Conservation (phyloP, 2,329 filamentous ascomycete species). For the Cercospora canescens region DNA sequence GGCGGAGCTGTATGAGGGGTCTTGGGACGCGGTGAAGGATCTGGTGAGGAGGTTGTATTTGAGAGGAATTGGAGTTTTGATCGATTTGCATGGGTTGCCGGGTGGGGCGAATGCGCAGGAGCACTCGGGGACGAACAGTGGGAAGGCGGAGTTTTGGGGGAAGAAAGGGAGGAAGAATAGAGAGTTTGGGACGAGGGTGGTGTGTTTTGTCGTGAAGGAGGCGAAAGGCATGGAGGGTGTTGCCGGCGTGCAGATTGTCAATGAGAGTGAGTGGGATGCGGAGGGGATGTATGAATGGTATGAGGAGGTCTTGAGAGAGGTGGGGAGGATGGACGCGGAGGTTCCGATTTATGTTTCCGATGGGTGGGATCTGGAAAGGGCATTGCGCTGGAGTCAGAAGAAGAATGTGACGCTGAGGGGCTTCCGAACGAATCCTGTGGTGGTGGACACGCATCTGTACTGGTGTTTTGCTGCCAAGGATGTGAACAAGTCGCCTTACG, state of each 20-base stretch:
- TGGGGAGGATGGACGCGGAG: constrained; percentile 49
- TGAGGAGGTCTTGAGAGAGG: constrained; percentile 49
- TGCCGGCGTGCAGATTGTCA: constrained; percentile 59
- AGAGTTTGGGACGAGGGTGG: constrained; percentile 48
- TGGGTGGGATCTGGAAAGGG: constrained; percentile 54
- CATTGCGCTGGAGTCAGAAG: constrained; percentile 46
- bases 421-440: constrained; percentile 46
- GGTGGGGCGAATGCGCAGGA: constrained; percentile 58
- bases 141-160: constrained; percentile 54
- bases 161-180: constrained; percentile 43
- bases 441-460: constrained; percentile 62
- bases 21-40: constrained; percentile 53
- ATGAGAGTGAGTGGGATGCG: constrained; percentile 55
- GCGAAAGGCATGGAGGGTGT: constrained; percentile 47
- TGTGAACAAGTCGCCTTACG: constrained; percentile 51
- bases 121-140: constrained; percentile 57
- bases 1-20: constrained; percentile 52
- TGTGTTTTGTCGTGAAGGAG: constrained; percentile 54
- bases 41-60: constrained; percentile 48
- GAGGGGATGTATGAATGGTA: constrained; percentile 59
- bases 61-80: constrained; percentile 56
- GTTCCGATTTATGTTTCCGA: constrained; percentile 61
- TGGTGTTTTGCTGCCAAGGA: constrained; percentile 59
- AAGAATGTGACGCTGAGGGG: constrained; percentile 22
- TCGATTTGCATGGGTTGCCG: constrained; percentile 60